A percentile compares a stretch with the other conserved stretches of the same genome.
Conservation (phyloP, 192 early-diverging fungal genomes). For the Backusella parvicylindrica region DNA sequence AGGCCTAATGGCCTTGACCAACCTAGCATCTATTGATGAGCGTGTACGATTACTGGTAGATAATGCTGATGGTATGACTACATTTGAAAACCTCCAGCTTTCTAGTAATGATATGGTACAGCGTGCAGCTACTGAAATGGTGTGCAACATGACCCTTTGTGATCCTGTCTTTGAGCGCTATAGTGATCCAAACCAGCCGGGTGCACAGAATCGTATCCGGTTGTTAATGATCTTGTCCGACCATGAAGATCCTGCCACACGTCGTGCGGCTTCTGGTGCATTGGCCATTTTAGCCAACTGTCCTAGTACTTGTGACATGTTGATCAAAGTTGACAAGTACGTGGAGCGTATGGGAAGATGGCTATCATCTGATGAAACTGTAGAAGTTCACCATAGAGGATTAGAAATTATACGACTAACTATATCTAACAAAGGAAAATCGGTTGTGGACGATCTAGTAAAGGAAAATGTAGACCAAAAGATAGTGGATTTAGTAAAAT, state of each 20-base stretch:
- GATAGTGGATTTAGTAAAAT: conserved; percentile 46
- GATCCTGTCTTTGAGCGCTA: conserved; percentile 78
- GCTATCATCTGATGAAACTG: conserved; percentile 43
- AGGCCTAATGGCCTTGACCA: conserved; percentile 89
- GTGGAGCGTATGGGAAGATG: conserved; percentile 52
- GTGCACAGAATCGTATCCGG: conserved; percentile 57
- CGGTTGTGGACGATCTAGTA: conserved; percentile 44
- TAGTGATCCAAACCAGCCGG: conserved; percentile 42
- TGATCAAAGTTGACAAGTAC: conserved; percentile 54
- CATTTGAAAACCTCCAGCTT: conserved; percentile 77
- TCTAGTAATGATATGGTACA: conserved; percentile 77
- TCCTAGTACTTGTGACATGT: conserved; percentile 51
- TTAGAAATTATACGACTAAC: conserved; percentile 72
- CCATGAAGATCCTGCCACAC: conserved; percentile 79
- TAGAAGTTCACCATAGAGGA: conserved; percentile 69
- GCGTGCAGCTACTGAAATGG: conserved; percentile 83
- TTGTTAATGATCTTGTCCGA: conserved; percentile 84
- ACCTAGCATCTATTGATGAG: conserved; percentile 75
- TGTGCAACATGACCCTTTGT: conserved; percentile 93
- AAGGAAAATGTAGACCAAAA: conserved; percentile 40
- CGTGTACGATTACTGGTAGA: conserved; percentile 61
- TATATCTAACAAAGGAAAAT: conserved; percentile 41
- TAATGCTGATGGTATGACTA: conserved; percentile 56
- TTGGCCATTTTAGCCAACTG: conserved; percentile 75
- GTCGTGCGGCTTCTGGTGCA: conserved; percentile 81